Evolutionary conservation across 2,329 filamentous ascomycete species (phyloP), one percentile per base, ranked within the genome.

Genomic region (Diplodia sapinea): DNA sequence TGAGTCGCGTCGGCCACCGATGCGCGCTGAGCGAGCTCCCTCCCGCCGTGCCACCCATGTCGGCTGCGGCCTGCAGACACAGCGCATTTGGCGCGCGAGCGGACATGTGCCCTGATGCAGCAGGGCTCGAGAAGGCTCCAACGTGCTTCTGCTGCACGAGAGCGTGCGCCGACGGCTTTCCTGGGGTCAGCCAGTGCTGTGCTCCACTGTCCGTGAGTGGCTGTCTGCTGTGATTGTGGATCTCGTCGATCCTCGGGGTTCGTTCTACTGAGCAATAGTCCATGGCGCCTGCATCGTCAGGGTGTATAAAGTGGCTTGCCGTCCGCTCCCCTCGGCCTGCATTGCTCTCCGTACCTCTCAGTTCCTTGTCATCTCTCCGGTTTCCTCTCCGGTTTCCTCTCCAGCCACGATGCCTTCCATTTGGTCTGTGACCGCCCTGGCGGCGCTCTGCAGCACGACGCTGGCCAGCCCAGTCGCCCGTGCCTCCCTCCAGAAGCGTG

Each of bases 381-480:
- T 65, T 36, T 65, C 51, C 62, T 54, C 51, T 66, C 12, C 55
- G 31, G n/a, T 65, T 36, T 65, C 51, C 31, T 65, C 20, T 23
- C 29, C 36, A 47, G 50, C 52, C 68, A 70, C 52, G 62, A 79
- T 79, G 77, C 76, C 76, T 71, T 77, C 75, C 31, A 69, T 77
- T 68, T 62, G 72, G 54, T 71, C 72, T 36, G 64, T 79, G 63
- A 74, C 75, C 11, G 74, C 74, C 68, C 72, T 73, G 43, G 72
- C 78, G 65, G 77, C 75, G 69, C 65, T 78, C 52, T 66, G 71
- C 33, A 66, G 73, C 68, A 68, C 71, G 43, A 72, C 74, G 31
- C 62, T 69, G 67, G 75, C 77, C 54, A 73, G 65, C 12, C 77
- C 77, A 4, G 72, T 79, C 59, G 72, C 74, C 13, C 66, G 75